Evolutionary conservation across 78 protist genomes (phyloP), one percentile per base, ranked within the genome.

Genomic region (Acrasis kona): DNA sequence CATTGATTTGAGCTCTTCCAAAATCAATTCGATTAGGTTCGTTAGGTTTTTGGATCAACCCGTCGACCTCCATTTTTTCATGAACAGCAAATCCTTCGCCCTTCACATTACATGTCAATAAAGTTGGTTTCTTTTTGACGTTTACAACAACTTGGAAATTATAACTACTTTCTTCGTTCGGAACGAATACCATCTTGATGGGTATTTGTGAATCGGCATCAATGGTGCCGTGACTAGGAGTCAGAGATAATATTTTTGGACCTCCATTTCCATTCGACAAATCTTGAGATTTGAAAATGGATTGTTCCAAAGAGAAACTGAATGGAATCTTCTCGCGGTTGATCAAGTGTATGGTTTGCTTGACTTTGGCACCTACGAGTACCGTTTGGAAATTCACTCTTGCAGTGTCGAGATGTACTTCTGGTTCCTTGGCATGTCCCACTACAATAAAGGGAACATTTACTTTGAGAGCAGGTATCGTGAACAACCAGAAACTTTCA

Each of bases 401-500:
- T 10, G 77, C 65, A 57, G 31, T 41, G 71, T 65, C 79, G 74
- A 90, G n/a, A 65, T 8, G 1, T 27, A 90, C 88, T 2, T 71
- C 40, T 2, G 94, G 94, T 82, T 90, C 94, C 1, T 0, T 0
- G 4, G 83, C 79, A n/a, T 38, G 57, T 38, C 94, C 94, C 8
- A 81, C 89, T 31, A 90, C 64, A 37, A 90, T 36, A 74, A 90
- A 74, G 10, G 85, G 89, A 8, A 86, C 40, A 28, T 5, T 37
- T 5, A 8, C 74, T 9, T 39, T 30, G 7, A 70, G 80, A 3
- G 32, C 81, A 31, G 66, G 67, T 58, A 90, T 86, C 35, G 4
- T 3, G 79, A 90, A 84, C 36, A n/a, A 1, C 94, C 94, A 90
- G 77, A 80, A 41, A 19, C 84, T 31, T 77, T 90, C 94, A n/a